phyloP scores from a whole-genome alignment of 2,329 filamentous ascomycete genomes.

The Monilinia laxa region DNA sequence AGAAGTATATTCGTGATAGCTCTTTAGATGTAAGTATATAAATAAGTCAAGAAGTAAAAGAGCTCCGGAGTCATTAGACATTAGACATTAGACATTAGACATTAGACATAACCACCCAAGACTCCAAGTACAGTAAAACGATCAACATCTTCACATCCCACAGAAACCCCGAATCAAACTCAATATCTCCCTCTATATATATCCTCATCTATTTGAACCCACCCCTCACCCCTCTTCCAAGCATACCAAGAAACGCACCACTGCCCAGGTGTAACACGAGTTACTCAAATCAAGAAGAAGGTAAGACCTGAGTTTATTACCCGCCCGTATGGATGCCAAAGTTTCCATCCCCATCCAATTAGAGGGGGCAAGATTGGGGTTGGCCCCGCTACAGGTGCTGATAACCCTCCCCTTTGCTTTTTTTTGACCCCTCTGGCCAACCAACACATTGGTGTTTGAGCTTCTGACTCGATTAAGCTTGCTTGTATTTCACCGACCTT shows the following conservation, averaged over 20 bases:
- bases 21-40: background rate
- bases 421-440: no score
- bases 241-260: constrained; percentile 14
- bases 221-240: background rate
- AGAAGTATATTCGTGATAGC: background rate
- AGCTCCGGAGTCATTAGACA: no score
- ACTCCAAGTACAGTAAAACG: background rate
- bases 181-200: background rate
- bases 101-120: no score
- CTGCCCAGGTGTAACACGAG: constrained; percentile 15
- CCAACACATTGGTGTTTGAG: no score
- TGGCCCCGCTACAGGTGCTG: background rate
- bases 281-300: background rate
- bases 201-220: background rate
- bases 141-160: background rate
- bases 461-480: no score
- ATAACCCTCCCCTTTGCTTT: no score
- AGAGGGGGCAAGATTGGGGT: background rate
- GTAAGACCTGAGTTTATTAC: constrained; percentile 1
- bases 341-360: background rate
- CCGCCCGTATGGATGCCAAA: background rate
- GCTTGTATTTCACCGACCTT: no score
- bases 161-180: no score
- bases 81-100: no score
- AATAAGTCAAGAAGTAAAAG: no score